Evolutionary conservation across 495 filamentous ascomycete genomes (phyloP), one percentile per base, ranked within the genome.

Genomic region (Neurospora sp.): DNA sequence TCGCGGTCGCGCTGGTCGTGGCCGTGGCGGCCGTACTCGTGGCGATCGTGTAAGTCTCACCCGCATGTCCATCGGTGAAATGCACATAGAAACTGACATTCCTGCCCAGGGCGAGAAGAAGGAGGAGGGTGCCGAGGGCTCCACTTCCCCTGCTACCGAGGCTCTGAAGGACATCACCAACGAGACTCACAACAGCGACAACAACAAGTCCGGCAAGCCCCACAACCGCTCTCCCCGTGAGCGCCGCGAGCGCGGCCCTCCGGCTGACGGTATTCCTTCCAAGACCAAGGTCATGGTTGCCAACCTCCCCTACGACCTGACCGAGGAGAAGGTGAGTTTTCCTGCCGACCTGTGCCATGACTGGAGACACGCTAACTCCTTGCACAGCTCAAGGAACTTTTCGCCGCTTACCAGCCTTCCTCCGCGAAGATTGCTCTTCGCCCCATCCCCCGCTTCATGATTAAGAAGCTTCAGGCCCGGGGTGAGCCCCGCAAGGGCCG

Each of bases 271-370:
- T 74, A 94, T 99, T 78, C 93, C 96, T 15, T 97, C 94, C 83
- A 97, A 97, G 90, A 99, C 91, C 85, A 99, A 99, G 91, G 94
- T 99, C 85, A 99, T 99, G 96, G 96, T 99, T 77, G 96, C 96
- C 76, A 99, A 99, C 87, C 89, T 99, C 28, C 96, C 96, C 24
- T 99, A 99, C 82, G 96, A 99, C 84, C 88, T 98, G 77, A 94
- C 90, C 78, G 96, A 99, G 85, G 96, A 98, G 74, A 97, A 95
- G 92, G 95, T 96, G 70, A 24, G 72, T 75, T 39, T 10, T 24
- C 6, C 10, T 40, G 15, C 24, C 9, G 24, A 37, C 48, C n/a
- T 37, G 8, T 59, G 15, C 21, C 13, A 9, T 7, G 21, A 7
- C 40, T 36, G 34, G 19, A 17, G 37, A 45, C n/a, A 73, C 78